Evolutionary conservation across 495 filamentous ascomycete species (phyloP).

Genomic region (Penicillium diatomitis): DNA sequence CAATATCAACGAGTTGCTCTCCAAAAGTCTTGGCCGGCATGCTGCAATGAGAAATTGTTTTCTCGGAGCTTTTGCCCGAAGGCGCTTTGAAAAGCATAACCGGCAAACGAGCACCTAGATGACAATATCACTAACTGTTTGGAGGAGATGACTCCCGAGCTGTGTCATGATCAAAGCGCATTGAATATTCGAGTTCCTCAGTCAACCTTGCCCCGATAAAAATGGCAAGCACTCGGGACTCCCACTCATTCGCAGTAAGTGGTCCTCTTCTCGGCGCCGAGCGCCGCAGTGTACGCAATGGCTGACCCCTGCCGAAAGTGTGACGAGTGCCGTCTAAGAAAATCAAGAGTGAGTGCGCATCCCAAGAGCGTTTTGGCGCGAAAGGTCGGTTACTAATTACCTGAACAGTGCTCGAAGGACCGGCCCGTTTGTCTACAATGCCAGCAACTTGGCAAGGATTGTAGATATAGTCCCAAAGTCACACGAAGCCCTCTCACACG

Average conservation of each 20-base stretch:
- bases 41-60: background rate
- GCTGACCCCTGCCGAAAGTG: constrained; percentile 18
- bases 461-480: constrained; percentile 42
- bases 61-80: background rate
- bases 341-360: constrained; percentile 32
- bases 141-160: constrained; percentile 31
- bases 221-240: constrained; percentile 40
- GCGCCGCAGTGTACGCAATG: too few relatives aligned
- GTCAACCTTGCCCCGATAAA: constrained; percentile 24
- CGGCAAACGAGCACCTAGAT: background rate
- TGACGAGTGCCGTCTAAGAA: constrained; percentile 42
- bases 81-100: background rate
- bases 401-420: constrained; percentile 39
- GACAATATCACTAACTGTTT: constrained; percentile 13
- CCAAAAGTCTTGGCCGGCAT: background rate
- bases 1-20: too few relatives aligned
- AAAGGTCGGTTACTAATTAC: constrained; percentile 1
- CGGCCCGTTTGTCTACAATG: constrained; percentile 37
- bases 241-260: constrained; percentile 41
- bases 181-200: constrained; percentile 18
- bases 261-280: background rate
- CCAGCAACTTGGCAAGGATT: constrained; percentile 35
- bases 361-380: background rate
- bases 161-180: constrained; percentile 29
- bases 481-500: constrained; percentile 39